Evolutionary conservation across 177 flowering plant genomes (phyloP), one percentile per base, ranked within the genome.

Genomic region (Vitis hybrid): DNA sequence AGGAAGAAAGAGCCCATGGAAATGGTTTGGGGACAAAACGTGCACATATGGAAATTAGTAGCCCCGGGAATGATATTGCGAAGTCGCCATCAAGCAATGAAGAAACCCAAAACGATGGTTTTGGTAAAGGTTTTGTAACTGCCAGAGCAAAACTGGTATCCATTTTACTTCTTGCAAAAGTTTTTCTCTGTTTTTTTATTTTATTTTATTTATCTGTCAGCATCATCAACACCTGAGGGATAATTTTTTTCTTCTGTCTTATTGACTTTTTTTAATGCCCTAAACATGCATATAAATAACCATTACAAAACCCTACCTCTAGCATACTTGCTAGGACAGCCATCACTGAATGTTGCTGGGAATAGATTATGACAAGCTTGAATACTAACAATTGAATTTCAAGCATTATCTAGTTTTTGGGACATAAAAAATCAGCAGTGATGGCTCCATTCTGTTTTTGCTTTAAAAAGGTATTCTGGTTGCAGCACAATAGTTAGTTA

Each of bases 131-230:
- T 60, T 96, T 96, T 83, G 95, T 96, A 12, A 90, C 94, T 66
- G 99, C 98, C 20, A 86, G 85, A 84, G 75, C 84, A 63, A 96
- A 96, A 85, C 60, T 96, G 99, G 98, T 96, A 89, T 29, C 3
- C 20, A 5, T 31, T 78, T 69, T 45, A 18, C 29, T 11, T 66
- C 22, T 63, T 18, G 3, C 58, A 31, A n/a, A 1, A 62, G 50
- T 50, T 20, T 48, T 62, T 71, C 55, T 57, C 5, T 49, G 3
- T 73, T 67, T 11, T 62, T 1, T 13, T 13, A 0, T 29, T 15
- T 51, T 3, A 55, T 15, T 18, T 53, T 48, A 20, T 53, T 50
- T 29, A 33, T 33, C 13, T 45, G 19, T 50, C 12, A 20, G 50
- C 50, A 45, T 45, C 14, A 51, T 45, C 8, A 63, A 5, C 5